Evolutionary conservation across 768 basidiomycete species (phyloP).

Genomic region (Termitomyces bulborhizus): DNA sequence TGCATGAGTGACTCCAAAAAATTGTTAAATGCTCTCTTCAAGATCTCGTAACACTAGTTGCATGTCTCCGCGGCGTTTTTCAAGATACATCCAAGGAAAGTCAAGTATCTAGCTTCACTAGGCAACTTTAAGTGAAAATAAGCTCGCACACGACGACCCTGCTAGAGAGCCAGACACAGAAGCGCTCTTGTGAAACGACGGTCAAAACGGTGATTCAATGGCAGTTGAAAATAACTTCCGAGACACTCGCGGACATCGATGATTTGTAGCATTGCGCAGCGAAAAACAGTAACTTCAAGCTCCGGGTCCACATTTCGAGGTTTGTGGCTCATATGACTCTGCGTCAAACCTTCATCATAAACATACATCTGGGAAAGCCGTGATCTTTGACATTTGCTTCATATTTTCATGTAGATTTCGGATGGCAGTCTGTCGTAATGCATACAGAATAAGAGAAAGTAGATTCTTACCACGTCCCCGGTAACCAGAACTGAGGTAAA

Average conservation of each 20-base stretch:
- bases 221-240: not conserved
- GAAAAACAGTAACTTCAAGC: not conserved
- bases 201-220: not conserved
- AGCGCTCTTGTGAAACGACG: not conserved
- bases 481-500: not conserved
- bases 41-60: conserved; percentile 3
- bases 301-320: not conserved
- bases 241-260: not conserved
- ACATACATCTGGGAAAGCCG: not conserved
- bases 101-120: not conserved
- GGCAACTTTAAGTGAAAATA: not conserved
- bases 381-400: not conserved
- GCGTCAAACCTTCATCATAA: not conserved
- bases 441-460: not conserved
- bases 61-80: conserved; percentile 9
- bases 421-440: not conserved
- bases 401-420: not conserved
- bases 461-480: not conserved
- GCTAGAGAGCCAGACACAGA: not conserved
- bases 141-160: not conserved
- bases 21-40: not conserved
- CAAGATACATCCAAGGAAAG: not conserved
- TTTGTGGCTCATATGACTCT: not conserved
- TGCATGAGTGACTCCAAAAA: not conserved
- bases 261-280: not conserved